These are phyloP conservation scores for Phytophthora cactorum DNA, from an alignment of 352 stramenopile species.

Conservation along the genomic window DNA sequence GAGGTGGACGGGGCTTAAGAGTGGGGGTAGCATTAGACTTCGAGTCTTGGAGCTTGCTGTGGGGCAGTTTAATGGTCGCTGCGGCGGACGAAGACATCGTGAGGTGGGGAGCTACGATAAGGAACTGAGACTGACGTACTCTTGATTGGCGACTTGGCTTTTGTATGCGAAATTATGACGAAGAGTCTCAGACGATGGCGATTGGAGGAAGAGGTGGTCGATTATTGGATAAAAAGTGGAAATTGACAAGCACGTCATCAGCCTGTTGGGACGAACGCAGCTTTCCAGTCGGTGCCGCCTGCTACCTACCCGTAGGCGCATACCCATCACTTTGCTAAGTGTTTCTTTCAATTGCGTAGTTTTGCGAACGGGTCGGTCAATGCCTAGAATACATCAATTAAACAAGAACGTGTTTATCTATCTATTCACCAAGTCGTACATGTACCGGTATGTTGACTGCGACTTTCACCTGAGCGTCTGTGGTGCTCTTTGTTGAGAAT, in stretches of 20 bases:
- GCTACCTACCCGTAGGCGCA: no score
- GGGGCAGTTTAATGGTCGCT: conserved; percentile 6
- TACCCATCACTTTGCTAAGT: no score
- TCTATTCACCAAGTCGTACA: no score
- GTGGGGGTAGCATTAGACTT: not conserved
- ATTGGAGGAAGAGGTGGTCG: conserved; percentile 13
- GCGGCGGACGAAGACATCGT: conserved; percentile 5
- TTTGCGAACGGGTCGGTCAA: no score
- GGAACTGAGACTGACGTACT: conserved; percentile 15
- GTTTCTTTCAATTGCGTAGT: no score
- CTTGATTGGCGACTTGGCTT: conserved; percentile 2
- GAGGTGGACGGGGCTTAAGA: conserved; percentile 38
- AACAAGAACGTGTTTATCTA: no score
- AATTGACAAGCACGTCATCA: conserved; percentile 11
- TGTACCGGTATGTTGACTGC: not conserved
- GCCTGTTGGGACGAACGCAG: conserved; percentile 13
- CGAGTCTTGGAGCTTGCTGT: not conserved
- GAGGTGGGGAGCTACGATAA: not conserved
- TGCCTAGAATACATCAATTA: no score
- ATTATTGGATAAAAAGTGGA: conserved; percentile 19
- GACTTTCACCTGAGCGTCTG: not conserved
- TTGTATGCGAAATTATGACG: conserved; percentile 14
- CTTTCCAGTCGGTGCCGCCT: no score
- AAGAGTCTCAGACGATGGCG: not conserved
- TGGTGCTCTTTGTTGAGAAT: no score